A percentile compares a stretch with the other conserved stretches of the same genome.
Conservation (phyloP, 805 yeast species). For the Yarrowia divulgata region DNA sequence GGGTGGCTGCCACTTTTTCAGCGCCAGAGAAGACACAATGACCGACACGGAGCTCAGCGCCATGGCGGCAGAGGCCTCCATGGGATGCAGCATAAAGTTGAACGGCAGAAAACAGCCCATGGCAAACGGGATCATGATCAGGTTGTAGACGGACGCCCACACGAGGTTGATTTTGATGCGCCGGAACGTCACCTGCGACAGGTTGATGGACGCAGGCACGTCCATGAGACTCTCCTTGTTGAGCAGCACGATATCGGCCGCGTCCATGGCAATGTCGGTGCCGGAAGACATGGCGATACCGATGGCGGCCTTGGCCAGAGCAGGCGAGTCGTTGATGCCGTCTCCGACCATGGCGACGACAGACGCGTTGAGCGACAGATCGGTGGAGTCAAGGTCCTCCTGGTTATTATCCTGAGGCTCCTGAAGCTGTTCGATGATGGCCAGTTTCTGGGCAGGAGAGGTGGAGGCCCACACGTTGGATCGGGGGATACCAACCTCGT, state of each 20-base stretch:
- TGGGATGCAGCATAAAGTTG: conserved; percentile 77
- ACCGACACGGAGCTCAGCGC: conserved; percentile 91
- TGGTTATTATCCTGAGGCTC: conserved; percentile 8
- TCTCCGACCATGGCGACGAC: conserved; percentile 93
- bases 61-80: conserved; percentile 93
- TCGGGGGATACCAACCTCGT: conserved; percentile 67
- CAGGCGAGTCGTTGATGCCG: conserved; percentile 98
- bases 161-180: conserved; percentile 83
- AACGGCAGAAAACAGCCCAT: conserved; percentile 89
- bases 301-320: conserved; percentile 82
- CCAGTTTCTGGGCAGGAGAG: conserved; percentile 78
- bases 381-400: conserved; percentile 23
- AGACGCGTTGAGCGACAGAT: conserved; percentile 45
- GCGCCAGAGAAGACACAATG: conserved; percentile 75
- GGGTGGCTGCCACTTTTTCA: conserved; percentile 61
- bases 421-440: conserved; percentile 61
- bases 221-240: conserved; percentile 50
- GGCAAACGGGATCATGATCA: conserved; percentile 91
- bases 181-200: conserved; percentile 71
- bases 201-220: conserved; percentile 62
- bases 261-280: conserved; percentile 94
- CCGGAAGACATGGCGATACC: conserved; percentile 94
- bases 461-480: conserved; percentile 76
- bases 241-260: conserved; percentile 87
- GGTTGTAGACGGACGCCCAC: conserved; percentile 85